Base-by-base conservation (phyloP, 75 land plant species). In the Azolla pinnata region DNA sequence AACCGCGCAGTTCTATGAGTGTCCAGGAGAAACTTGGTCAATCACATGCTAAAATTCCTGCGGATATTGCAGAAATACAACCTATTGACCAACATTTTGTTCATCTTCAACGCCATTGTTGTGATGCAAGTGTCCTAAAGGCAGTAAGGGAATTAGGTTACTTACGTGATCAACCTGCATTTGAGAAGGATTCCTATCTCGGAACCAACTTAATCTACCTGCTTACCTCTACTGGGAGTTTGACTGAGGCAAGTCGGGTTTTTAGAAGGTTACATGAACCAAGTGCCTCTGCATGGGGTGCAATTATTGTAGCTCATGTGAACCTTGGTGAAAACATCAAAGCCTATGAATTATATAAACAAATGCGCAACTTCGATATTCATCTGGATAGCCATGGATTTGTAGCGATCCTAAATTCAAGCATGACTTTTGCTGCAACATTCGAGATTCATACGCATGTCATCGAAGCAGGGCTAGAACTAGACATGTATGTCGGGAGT, bases 221-320 rank as follows among this genome's bases (percentile, higher is more conserved):
- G 57, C 27, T 54, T 54, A 16, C 57, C 27, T 23, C 24, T 7
- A 16, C 28, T 54, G 32, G 57, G 32, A 28, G 16, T 2, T 21
- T 54, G 10, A 1, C 24, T 7, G 57, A 54, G 27, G 57, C 57
- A 28, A 24, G 16, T 54, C 8, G 14, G 2, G 24, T 31, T 2
- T 54, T 54, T 24, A 28, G 27, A 3, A 54, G n/a, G 12, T 16
- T 54, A 8, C 32, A 9, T 8, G 32, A 54, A 18, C 57, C 57
- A 21, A 54, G 27, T 24, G 57, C 27, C 1, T 54, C 17, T 54
- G 57, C 57, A 9, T 54, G 57, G 57, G 27, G 57, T 54, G 57
- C 17, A 54, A 31, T 24, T 24, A 31, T 54, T 8, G 20, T 28
- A 54, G 5, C 57, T 2, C 29, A 54, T 18, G 26, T 4, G 28